phyloP scores from a whole-genome alignment of 495 filamentous ascomycete genomes.

The Beverwykella pulmonaria region DNA sequence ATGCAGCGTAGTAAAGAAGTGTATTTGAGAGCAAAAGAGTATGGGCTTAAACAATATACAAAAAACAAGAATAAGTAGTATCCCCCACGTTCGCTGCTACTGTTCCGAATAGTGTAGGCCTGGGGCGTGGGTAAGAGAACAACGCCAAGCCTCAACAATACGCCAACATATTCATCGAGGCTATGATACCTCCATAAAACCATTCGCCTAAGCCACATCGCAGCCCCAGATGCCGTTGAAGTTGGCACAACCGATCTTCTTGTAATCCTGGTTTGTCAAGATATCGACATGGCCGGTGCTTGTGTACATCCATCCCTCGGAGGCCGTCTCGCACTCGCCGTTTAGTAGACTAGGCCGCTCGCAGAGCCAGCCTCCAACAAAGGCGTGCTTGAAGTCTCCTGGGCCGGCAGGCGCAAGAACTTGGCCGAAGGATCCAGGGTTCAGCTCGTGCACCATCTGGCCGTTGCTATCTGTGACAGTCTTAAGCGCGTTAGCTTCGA shows the following conservation, averaged over 20 bases:
- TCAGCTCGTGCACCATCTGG: conserved; percentile 22
- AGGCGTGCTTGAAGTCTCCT: conserved; percentile 16
- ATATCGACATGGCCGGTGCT: conserved; percentile 22
- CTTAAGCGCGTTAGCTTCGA: conserved; percentile 7
- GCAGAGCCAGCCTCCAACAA: conserved; percentile 28
- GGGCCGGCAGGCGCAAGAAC: conserved; percentile 15
- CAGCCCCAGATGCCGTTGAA: conserved; percentile 20
- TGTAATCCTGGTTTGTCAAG: conserved; percentile 2
- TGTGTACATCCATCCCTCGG: conserved; percentile 5
- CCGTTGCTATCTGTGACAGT: not conserved
- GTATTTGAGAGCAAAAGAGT: no score
- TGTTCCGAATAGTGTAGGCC: no score
- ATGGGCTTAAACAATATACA: no score
- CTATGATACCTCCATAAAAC: not conserved
- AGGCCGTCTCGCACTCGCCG: not conserved
- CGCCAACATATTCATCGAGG: not conserved
- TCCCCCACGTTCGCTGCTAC: no score
- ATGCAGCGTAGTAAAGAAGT: no score
- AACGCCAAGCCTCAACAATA: not conserved
- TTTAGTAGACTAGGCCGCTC: conserved; percentile 4
- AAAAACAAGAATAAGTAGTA: no score
- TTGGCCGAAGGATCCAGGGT: not conserved
- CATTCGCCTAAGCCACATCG: not conserved
- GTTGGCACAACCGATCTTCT: conserved; percentile 12
- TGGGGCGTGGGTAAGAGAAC: no score